Base-by-base conservation (phyloP, 2,329 filamentous ascomycete species). In the Fulvia fulva region DNA sequence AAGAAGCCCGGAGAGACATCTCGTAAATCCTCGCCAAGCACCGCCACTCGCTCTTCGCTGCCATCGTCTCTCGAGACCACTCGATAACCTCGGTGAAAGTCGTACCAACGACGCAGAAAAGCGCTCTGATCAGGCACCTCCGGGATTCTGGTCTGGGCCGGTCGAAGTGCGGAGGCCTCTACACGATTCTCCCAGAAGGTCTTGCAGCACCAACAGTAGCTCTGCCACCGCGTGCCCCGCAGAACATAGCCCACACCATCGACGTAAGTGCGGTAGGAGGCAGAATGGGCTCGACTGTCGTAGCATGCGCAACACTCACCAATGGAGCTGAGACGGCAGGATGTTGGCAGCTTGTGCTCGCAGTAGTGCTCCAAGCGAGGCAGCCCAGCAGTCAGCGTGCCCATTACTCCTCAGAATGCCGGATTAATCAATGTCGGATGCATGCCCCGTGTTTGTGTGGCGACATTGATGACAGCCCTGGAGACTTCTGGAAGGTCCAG, bases 181-280 rank as follows among this genome's bases (percentile, higher is more conserved):
- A 80, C 71, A 19, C 79, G 65, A 54, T 78, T 77, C 52, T 71
- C 73, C 79, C 79, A 81, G 67, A 80, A 81, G 50, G 78, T 77
- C 68, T 78, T 77, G 61, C 79, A 81, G 62, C 76, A 79, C 78
- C 78, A 80, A 62, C 79, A 81, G 58, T 81, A 81, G 56, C 76
- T 69, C 63, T 81, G 76, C 78, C 78, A 80, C 41, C 79, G 64
- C 5, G 74, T 78, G 2, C 78, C 79, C 23, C 77, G 70, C 34
- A 75, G 72, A 5, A 80, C 78, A 45, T 77, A 78, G 9, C 79
- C 79, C n/a, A 80, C 71, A 21, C 79, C 79, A 55, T 80, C 79
- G 41, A 81, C 75, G 63, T 81, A 81, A 0, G 77, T 75, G 12
- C 70, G 67, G 59, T 81, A 81, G 0, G 74, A 72, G 1, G 71